A percentile compares a stretch with the other conserved stretches of the same genome.
phyloP scores from a whole-genome alignment of 768 basidiomycete species.

The Collybiopsis luxurians region DNA sequence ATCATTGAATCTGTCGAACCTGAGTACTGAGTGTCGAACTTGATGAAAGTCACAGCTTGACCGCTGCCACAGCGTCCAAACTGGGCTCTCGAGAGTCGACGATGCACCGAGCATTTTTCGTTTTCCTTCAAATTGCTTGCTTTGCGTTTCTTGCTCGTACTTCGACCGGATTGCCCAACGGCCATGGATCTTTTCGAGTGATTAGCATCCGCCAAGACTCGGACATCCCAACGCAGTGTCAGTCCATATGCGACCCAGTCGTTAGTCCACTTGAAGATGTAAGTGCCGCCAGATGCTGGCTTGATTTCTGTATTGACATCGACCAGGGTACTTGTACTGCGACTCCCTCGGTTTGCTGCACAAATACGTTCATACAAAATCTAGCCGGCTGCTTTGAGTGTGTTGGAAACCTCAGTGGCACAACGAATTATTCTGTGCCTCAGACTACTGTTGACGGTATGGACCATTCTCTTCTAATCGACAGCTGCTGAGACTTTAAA shows the following conservation, averaged over 20 bases:
- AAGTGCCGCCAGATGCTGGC: background rate
- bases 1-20: no score
- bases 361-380: background rate
- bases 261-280: background rate
- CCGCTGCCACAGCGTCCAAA: no score
- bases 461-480: no score
- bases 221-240: background rate
- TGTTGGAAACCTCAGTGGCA: background rate
- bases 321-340: no score
- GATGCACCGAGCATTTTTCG: no score
- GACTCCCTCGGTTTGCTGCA: background rate
- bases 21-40: no score
- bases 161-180: background rate
- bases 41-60: no score
- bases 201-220: background rate
- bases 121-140: no score
- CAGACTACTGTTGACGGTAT: background rate
- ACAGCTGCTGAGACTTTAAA: no score
- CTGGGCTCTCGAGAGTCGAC: no score
- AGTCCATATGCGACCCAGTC: conserved; percentile 2
- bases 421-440: background rate
- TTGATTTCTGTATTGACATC: background rate
- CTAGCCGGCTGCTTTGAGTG: background rate
- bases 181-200: background rate
- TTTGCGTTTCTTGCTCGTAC: no score